Evolutionary conservation across 345 rosid species (phyloP).

Genomic region (Citrus mangshanensis): DNA sequence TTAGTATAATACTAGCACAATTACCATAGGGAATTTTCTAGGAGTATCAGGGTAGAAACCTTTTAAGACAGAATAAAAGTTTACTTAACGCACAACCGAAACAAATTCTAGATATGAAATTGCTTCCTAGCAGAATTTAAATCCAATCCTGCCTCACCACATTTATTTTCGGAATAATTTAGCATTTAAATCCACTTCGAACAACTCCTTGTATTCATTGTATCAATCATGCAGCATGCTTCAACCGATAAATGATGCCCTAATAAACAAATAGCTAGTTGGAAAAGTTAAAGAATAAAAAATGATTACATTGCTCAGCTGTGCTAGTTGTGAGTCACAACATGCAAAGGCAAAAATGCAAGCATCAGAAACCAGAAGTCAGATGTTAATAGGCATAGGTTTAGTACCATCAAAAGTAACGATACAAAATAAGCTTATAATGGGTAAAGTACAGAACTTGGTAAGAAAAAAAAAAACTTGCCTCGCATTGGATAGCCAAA

Average conservation of each 20-base stretch:
- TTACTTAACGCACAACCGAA: neutral
- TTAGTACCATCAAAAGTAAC: neutral
- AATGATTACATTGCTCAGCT: neutral
- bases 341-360: neutral
- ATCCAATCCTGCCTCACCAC: neutral
- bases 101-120: neutral
- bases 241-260: neutral
- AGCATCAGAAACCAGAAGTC: neutral
- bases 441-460: neutral
- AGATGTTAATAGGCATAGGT: neutral
- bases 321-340: neutral
- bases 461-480: slow-evolving; percentile 28
- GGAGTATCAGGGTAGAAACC: neutral
- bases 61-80: neutral
- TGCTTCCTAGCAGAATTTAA: neutral
- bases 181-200: neutral
- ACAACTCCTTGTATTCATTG: neutral
- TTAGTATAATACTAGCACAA: neutral
- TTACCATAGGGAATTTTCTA: neutral
- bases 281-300: neutral
- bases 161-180: neutral
- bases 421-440: neutral
- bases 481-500: slow-evolving; percentile 79
- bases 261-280: neutral
- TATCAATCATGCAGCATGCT: neutral